Percentiles rank a stretch among this genome's conserved stretches.
Evolutionary conservation across 805 yeast species (phyloP).

Genomic region (Saturnispora serradocipensis): DNA sequence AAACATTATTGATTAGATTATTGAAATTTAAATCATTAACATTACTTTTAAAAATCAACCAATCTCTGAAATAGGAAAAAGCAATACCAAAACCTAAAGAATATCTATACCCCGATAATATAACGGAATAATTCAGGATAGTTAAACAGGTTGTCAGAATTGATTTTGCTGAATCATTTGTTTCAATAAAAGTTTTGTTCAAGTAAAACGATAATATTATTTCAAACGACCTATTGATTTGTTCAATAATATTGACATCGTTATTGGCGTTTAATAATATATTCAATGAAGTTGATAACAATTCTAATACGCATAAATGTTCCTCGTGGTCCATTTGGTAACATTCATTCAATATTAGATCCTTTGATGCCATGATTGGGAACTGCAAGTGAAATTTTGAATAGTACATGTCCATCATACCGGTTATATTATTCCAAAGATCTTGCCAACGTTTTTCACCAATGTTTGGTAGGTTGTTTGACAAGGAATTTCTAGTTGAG

Average conservation of each 20-base stretch:
- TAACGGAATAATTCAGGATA: slow-evolving; percentile 44
- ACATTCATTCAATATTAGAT: slow-evolving; percentile 21
- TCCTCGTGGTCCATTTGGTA: slow-evolving; percentile 24
- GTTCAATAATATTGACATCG: slow-evolving; percentile 17
- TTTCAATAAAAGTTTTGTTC: slow-evolving; percentile 22
- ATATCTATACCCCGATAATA: slow-evolving; percentile 51
- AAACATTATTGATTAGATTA: slow-evolving; percentile 37
- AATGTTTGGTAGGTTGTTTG: neutral
- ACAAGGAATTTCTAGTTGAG: neutral
- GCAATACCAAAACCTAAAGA: slow-evolving; percentile 49
- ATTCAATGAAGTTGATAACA: slow-evolving; percentile 34
- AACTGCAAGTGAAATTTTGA: slow-evolving; percentile 34
- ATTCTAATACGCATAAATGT: slow-evolving; percentile 27
- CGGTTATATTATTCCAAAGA: neutral
- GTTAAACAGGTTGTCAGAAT: slow-evolving; percentile 32
- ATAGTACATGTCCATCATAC: slow-evolving; percentile 30
- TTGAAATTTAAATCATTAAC: slow-evolving; percentile 16
- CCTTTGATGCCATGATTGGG: slow-evolving; percentile 36
- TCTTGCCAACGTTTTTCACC: slow-evolving; percentile 2
- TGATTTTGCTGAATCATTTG: slow-evolving; percentile 21
- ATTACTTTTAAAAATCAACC: slow-evolving; percentile 35
- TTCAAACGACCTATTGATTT: slow-evolving; percentile 29
- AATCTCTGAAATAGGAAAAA: slow-evolving; percentile 48
- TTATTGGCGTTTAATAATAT: slow-evolving; percentile 27
- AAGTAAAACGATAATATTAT: slow-evolving; percentile 32